These are phyloP conservation scores for Lepidium aucheri DNA, from an alignment of 345 rosid genomes.

Conservation along the genomic window DNA sequence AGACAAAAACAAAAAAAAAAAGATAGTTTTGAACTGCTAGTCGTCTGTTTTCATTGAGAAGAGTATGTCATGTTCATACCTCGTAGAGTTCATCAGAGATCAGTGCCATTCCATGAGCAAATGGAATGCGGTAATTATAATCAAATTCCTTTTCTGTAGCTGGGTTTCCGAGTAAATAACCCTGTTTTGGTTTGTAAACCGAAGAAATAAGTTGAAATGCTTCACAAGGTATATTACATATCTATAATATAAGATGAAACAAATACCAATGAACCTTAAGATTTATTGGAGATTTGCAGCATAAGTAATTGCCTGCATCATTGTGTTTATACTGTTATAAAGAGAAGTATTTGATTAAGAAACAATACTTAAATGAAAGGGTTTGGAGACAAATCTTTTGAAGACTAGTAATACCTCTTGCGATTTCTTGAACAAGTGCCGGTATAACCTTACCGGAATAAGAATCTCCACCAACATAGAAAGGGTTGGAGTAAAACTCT, in stretches of 20 bases:
- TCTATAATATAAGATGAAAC: background rate
- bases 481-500: constrained; percentile 40
- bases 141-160: constrained; percentile 18
- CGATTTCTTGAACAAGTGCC: constrained; percentile 38
- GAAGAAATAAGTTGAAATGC: background rate
- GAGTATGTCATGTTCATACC: constrained; percentile 19
- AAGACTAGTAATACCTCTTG: background rate
- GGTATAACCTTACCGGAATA: constrained; percentile 56
- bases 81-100: constrained; percentile 52
- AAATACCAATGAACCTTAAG: constrained; percentile 38
- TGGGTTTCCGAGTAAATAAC: constrained; percentile 62
- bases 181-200: constrained; percentile 31
- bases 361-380: background rate
- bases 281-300: constrained; percentile 33
- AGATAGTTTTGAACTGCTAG: background rate
- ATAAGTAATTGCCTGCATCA: constrained; percentile 46
- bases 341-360: background rate
- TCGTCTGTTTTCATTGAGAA: background rate
- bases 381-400: background rate
- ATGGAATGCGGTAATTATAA: constrained; percentile 33
- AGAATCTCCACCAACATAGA: constrained; percentile 62
- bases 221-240: background rate
- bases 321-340: background rate
- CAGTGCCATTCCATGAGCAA: constrained; percentile 43
- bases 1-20: background rate